Conservation (phyloP, 441 rosid species). For the Adansonia grandidieri region DNA sequence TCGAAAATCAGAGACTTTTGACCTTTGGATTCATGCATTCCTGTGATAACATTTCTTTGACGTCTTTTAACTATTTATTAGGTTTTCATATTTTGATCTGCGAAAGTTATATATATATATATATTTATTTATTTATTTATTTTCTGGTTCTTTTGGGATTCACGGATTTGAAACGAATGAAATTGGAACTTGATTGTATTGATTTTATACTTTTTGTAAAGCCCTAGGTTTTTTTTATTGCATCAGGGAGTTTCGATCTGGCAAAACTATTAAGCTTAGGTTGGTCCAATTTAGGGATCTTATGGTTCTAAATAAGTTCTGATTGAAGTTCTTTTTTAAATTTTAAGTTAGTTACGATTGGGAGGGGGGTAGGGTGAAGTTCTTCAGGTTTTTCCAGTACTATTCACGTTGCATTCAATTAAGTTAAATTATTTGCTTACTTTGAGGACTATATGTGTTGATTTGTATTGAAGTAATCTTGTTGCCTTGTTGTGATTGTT, state of each 20-base stretch:
- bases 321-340: not conserved
- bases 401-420: conserved; percentile 12
- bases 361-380: not conserved
- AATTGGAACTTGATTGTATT: conserved; percentile 6
- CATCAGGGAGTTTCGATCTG: too few relatives aligned
- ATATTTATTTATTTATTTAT: too few relatives aligned
- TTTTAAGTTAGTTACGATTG: not conserved
- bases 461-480: conserved; percentile 11
- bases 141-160: not conserved
- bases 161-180: not conserved
- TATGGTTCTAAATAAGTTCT: conserved; percentile 14
- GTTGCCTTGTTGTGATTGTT: not conserved
- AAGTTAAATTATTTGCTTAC: conserved; percentile 14
- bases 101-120: not conserved
- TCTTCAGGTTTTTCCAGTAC: conserved; percentile 9
- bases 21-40: conserved; percentile 26
- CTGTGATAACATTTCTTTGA: not conserved
- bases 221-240: conserved; percentile 23
- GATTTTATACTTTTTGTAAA: conserved; percentile 17
- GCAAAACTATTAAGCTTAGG: not conserved
- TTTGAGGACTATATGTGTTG: not conserved
- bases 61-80: not conserved
- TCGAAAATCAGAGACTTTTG: conserved; percentile 26
- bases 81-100: conserved; percentile 29
- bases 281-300: conserved; percentile 24